These are phyloP conservation scores for Carnegiea gigantea DNA, from an alignment of 179 eudicot species.

Conservation along the genomic window DNA sequence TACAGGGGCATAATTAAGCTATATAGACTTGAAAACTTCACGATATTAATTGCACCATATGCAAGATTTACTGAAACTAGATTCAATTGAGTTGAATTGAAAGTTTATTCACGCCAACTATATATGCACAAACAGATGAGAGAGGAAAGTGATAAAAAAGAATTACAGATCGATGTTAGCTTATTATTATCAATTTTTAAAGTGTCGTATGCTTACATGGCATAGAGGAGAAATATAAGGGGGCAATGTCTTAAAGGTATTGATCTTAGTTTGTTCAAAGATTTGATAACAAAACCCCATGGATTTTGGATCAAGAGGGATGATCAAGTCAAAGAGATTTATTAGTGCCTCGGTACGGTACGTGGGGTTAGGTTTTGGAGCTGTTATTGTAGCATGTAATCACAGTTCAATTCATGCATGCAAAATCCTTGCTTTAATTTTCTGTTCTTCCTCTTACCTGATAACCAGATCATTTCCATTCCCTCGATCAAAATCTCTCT, in stretches of 20 bases:
- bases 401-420: background rate
- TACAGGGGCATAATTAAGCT: too few relatives aligned
- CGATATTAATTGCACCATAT: too few relatives aligned
- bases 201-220: background rate
- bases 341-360: background rate
- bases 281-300: background rate
- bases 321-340: background rate
- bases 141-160: too few relatives aligned
- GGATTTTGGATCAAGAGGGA: background rate
- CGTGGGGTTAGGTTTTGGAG: background rate
- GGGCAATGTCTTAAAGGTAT: background rate
- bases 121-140: too few relatives aligned
- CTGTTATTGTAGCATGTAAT: background rate
- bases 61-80: too few relatives aligned
- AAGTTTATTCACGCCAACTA: too few relatives aligned
- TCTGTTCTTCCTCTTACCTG: background rate
- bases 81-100: too few relatives aligned
- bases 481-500: slow-evolving; percentile 1
- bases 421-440: background rate
- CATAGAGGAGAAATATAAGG: background rate
- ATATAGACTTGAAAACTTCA: too few relatives aligned
- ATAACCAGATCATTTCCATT: background rate
- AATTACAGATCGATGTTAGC: too few relatives aligned
- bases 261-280: background rate
- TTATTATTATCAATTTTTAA: too few relatives aligned